Base-by-base conservation (phyloP, 2,329 filamentous ascomycete species). In the Macrophomina phaseolina region DNA sequence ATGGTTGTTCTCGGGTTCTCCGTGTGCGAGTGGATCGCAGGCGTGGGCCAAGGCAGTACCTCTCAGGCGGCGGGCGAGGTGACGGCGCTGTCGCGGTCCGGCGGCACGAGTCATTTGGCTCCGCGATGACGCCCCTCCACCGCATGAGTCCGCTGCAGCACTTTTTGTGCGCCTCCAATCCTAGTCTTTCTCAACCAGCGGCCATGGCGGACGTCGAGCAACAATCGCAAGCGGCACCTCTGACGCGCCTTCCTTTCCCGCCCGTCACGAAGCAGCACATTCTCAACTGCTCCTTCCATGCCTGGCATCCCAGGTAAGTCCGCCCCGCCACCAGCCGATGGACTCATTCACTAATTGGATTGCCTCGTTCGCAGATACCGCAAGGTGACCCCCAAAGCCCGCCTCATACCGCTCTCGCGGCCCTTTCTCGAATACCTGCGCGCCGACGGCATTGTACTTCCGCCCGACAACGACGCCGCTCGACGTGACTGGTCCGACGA, bases 211-310 rank as follows among this genome's bases (percentile, higher is more conserved):
- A 45, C 18, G 3, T 46, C 32, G 52, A 65, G 38, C 16, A 49
- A 4, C 12, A 42, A 5, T 38, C 42, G 2, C 14, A 34, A 14
- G 38, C 63, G n/a, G 63, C 64, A 7, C 53, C 69, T 42, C 70
- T 76, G 40, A 76, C 69, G 49, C 70, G 76, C 67, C 82, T 92
- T 18, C 87, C 87, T 23, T 98, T 99, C 75, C 91, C 93, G 23
- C 92, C 93, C 0, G 87, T 97, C 67, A 93, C 89, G 38, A 91
- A 90, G 75, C 87, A 90, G 55, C 94, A 99, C 75, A 96, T 99
- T 68, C 83, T 97, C 65, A 91, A 97, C 79, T 99, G 94, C 81
- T 96, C 95, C 49, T 97, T 96, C 79, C 91, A 97, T 77, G 87
- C 86, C 68, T 99, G 95, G 95, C 92, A 97, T 74, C 88, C 91